Conservation (phyloP, 441 rosid species). For the Isatis lusitanica region DNA sequence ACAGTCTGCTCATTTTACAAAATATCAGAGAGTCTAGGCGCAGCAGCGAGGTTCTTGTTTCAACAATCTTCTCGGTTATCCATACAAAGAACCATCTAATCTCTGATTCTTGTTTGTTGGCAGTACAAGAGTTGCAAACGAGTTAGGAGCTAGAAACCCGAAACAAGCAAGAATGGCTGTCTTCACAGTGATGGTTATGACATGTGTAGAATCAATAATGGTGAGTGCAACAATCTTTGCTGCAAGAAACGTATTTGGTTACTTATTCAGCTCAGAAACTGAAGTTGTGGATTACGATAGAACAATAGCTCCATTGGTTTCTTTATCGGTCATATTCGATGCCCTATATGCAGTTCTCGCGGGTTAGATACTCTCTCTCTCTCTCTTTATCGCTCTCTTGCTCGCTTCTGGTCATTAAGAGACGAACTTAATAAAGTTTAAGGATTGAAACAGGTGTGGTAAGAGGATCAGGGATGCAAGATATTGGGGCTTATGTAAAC, state of each 20-base stretch:
- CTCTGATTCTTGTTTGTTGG: not conserved
- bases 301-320: conserved; percentile 61
- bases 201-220: conserved; percentile 37
- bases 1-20: conserved; percentile 45
- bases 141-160: conserved; percentile 72
- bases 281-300: conserved; percentile 69
- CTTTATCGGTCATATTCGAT: conserved; percentile 55
- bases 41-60: conserved; percentile 56
- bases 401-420: not conserved
- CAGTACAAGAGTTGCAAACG: conserved; percentile 89
- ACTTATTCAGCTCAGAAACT: conserved; percentile 58
- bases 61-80: not conserved
- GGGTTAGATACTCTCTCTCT: conserved; percentile 37
- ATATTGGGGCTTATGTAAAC: conserved; percentile 54
- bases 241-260: conserved; percentile 53
- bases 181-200: conserved; percentile 37
- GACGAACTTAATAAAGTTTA: not conserved
- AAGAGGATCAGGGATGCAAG: conserved; percentile 68
- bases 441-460: conserved; percentile 47
- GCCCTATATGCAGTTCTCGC: conserved; percentile 65
- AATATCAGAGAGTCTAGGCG: conserved; percentile 60
- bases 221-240: conserved; percentile 48
- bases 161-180: conserved; percentile 50
- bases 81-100: not conserved
- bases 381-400: not conserved